Conservation (phyloP, 495 filamentous ascomycete genomes). For the Talaromyces adpressus region DNA sequence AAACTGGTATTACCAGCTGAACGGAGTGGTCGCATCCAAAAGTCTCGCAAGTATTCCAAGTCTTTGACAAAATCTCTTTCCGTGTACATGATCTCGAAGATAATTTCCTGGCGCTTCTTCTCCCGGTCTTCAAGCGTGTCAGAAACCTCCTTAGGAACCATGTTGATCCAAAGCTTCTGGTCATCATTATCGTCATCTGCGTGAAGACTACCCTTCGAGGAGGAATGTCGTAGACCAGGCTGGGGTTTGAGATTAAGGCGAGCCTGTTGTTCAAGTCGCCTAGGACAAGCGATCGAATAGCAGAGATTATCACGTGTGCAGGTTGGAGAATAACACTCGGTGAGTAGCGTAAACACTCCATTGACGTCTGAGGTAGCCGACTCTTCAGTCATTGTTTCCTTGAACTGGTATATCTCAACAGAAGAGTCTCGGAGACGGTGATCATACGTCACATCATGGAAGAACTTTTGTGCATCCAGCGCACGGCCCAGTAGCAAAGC, state of each 20-base stretch:
- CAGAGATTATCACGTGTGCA: slow-evolving; percentile 92
- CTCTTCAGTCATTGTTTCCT: slow-evolving; percentile 86
- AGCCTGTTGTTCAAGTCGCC: slow-evolving; percentile 90
- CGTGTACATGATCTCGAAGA: slow-evolving; percentile 98
- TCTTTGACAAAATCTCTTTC: slow-evolving; percentile 99
- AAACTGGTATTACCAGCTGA: slow-evolving; percentile 53
- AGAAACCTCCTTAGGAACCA: slow-evolving; percentile 88
- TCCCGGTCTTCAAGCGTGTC: slow-evolving; percentile 82
- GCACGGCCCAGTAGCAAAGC: slow-evolving; percentile 89
- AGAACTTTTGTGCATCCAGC: slow-evolving; percentile 97
- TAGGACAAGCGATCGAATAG: slow-evolving; percentile 97
- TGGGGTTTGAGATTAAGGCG: slow-evolving; percentile 87
- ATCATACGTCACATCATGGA: slow-evolving; percentile 98
- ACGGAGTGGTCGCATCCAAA: slow-evolving; percentile 94
- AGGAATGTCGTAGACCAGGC: slow-evolving; percentile 75
- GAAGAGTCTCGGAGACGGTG: slow-evolving; percentile 87
- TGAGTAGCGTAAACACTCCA: slow-evolving; percentile 91
- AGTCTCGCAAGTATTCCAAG: slow-evolving; percentile 93
- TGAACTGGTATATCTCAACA: slow-evolving; percentile 92
- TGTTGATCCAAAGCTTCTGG: slow-evolving; percentile 99
- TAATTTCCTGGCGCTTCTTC: slow-evolving; percentile 96
- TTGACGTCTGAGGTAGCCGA: slow-evolving; percentile 74
- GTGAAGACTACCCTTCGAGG: slow-evolving; percentile 75
- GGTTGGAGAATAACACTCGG: slow-evolving; percentile 97
- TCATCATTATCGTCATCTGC: slow-evolving; percentile 79